Evolutionary conservation across 192 early-diverging fungal genomes (phyloP).

Genomic region (Oehlia diaphana): DNA sequence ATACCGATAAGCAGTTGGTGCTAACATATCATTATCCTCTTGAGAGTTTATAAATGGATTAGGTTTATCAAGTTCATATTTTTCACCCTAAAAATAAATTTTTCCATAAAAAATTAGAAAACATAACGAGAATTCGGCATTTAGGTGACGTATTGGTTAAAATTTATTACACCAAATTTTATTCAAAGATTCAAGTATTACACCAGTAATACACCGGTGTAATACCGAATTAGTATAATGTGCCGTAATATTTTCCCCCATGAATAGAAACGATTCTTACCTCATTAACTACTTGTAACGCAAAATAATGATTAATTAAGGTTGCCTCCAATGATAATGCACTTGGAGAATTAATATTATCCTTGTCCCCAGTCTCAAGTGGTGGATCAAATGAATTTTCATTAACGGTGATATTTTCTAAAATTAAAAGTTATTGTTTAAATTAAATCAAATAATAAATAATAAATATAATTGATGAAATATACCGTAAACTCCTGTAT

Average conservation of each 20-base stretch:
- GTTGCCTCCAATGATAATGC: slow-evolving; percentile 88
- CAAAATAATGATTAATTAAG: slow-evolving; percentile 81
- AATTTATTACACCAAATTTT: too few relatives aligned
- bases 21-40: slow-evolving; percentile 54
- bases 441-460: background rate
- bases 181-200: too few relatives aligned
- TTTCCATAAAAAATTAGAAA: too few relatives aligned
- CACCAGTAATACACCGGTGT: too few relatives aligned
- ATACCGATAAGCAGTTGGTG: slow-evolving; percentile 82
- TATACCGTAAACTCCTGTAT: slow-evolving; percentile 68
- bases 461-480: background rate
- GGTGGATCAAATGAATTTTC: slow-evolving; percentile 94
- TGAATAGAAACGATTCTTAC: background rate
- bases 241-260: too few relatives aligned
- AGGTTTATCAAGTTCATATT: slow-evolving; percentile 58
- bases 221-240: too few relatives aligned
- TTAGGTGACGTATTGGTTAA: too few relatives aligned
- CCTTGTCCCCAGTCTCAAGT: slow-evolving; percentile 83
- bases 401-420: slow-evolving; percentile 89
- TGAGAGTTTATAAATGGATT: slow-evolving; percentile 74
- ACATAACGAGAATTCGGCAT: background rate
- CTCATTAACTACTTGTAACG: slow-evolving; percentile 71
- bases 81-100: slow-evolving; percentile 7
- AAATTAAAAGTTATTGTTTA: background rate
- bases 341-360: slow-evolving; percentile 83